These are phyloP conservation scores for Blastomyces gilchristii DNA, from an alignment of 2,329 filamentous ascomycete genomes.

Conservation along the genomic window DNA sequence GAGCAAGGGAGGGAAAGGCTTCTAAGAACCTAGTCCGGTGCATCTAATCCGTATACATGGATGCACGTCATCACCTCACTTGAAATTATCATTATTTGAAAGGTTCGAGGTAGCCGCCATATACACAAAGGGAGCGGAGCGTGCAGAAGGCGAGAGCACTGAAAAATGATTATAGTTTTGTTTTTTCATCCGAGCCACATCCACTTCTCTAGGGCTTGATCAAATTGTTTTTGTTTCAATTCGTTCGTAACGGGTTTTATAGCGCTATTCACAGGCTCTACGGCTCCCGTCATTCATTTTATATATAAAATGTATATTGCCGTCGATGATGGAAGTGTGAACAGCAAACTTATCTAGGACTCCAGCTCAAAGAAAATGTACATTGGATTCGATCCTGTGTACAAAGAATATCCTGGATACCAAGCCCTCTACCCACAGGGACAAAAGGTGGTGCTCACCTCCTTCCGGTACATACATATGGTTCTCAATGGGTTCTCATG, in stretches of 20 bases:
- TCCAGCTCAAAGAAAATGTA: background rate
- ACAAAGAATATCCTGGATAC: background rate
- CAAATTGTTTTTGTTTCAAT: background rate
- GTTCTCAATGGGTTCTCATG: conserved; percentile 4
- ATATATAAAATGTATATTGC: background rate
- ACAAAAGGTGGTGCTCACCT: background rate
- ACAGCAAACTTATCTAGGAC: background rate
- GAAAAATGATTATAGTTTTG: background rate
- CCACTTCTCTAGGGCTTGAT: background rate
- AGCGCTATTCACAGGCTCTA: background rate
- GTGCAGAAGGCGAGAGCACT: background rate
- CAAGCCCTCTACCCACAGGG: background rate
- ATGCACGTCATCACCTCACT: background rate
- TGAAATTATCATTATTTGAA: background rate
- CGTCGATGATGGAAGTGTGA: background rate
- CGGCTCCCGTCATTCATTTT: background rate
- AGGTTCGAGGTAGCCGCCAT: background rate
- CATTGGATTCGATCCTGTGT: background rate
- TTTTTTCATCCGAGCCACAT: background rate
- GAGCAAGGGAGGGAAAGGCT: too few species aligned
- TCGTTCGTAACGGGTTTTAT: background rate
- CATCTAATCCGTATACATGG: background rate
- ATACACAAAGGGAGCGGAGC: background rate
- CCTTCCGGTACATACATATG: background rate
- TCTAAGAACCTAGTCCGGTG: background rate